phyloP scores from a whole-genome alignment of 139 green algal species.

The Desmodesmus armatus region DNA sequence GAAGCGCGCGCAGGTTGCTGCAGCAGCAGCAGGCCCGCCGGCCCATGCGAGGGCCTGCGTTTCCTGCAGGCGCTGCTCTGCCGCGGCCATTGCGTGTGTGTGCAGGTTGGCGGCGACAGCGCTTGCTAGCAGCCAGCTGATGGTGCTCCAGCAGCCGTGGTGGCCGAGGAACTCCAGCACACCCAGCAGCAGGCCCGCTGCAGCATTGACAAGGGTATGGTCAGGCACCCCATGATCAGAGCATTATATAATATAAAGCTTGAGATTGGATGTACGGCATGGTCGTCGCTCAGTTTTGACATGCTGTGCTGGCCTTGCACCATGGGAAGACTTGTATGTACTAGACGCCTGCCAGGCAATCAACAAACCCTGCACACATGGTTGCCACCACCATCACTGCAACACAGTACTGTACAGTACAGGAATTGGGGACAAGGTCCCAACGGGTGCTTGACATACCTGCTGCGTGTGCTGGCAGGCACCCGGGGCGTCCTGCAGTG shows the following conservation, averaged over 20 bases:
- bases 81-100: background rate
- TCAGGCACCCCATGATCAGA: too few relatives aligned
- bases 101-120: conserved; percentile 12
- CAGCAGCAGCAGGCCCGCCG: background rate
- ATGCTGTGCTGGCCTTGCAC: too few relatives aligned
- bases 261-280: too few relatives aligned
- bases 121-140: conserved; percentile 6
- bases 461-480: background rate
- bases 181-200: background rate
- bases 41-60: background rate
- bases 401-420: too few relatives aligned
- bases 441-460: background rate
- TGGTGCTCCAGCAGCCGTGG: conserved; percentile 29
- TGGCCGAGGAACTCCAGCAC: conserved; percentile 20
- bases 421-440: too few relatives aligned
- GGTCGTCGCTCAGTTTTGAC: too few relatives aligned
- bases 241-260: too few relatives aligned
- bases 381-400: too few relatives aligned
- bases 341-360: too few relatives aligned
- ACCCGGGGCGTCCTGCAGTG: background rate
- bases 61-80: background rate
- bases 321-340: too few relatives aligned
- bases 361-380: too few relatives aligned
- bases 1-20: too few relatives aligned
- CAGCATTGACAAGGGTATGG: background rate